phyloP scores from a whole-genome alignment of 2,329 filamentous ascomycete genomes.

The Hawksworthiomyces lignivorus region DNA sequence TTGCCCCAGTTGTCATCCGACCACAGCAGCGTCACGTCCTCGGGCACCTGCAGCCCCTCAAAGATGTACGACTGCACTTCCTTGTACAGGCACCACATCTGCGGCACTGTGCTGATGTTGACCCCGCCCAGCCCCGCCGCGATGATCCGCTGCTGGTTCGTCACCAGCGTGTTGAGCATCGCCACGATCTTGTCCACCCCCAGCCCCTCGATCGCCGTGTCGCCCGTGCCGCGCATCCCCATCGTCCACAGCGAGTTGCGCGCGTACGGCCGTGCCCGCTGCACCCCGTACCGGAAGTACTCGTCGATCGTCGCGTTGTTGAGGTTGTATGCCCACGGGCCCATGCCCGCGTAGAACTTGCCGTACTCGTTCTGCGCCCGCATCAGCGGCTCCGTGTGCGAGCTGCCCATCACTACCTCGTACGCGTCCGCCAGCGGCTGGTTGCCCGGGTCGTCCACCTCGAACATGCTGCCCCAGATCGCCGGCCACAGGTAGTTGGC shows the following conservation, averaged over 20 bases:
- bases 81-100: conserved; percentile 69
- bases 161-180: conserved; percentile 53
- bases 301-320: conserved; percentile 62
- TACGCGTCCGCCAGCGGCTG: conserved; percentile 66
- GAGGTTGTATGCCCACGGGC: conserved; percentile 60
- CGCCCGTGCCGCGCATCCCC: conserved; percentile 63
- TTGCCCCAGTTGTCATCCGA: conserved; percentile 65
- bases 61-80: conserved; percentile 65
- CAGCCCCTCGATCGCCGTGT: conserved; percentile 50
- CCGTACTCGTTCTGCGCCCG: conserved; percentile 50
- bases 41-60: conserved; percentile 53
- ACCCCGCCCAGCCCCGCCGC: conserved; percentile 41
- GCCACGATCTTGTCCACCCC: conserved; percentile 48
- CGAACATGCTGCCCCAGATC: conserved; percentile 62
- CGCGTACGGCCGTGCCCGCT: conserved; percentile 58
- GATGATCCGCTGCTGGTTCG: conserved; percentile 52
- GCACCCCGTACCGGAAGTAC: conserved; percentile 61
- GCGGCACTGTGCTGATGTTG: conserved; percentile 47
- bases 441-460: conserved; percentile 61
- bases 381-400: conserved; percentile 67
- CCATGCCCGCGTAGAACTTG: conserved; percentile 39
- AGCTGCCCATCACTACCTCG: conserved; percentile 64
- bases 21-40: conserved; percentile 61
- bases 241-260: conserved; percentile 58
- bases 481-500: conserved; percentile 70